A percentile compares a stretch with the other conserved stretches of the same genome.
phyloP scores from a whole-genome alignment of 129 eudicot genomes.

The Helianthus annuus region HanXRQr2.0-SUNRISE NC_035437.2:147145698-147146197 shows the following conservation, averaged over 20 bases:
- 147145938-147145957: conserved; percentile 66
- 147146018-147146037: no score
- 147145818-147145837: conserved; percentile 9
- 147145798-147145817: conserved; percentile 14
- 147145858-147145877: background rate
- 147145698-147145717: conserved; percentile 76
- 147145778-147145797: conserved; percentile 95
- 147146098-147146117: background rate
- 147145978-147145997: conserved; percentile 9
- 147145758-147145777: conserved; percentile 69
- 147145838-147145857: background rate
- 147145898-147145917: conserved; percentile 3
- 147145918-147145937: conserved; percentile 85
- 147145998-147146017: background rate
- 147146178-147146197: background rate
- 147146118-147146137: background rate
- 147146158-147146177: background rate
- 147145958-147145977: conserved; percentile 57
- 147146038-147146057: conserved; percentile 3
- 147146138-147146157: background rate
- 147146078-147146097: conserved; percentile 2
- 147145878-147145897: background rate
- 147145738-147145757: conserved; percentile 72
- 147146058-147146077: background rate
- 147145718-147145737: conserved; percentile 87